Evolutionary conservation across 2,329 filamentous ascomycete species (phyloP).

Genomic region (Talaromyces funiculosus): DNA sequence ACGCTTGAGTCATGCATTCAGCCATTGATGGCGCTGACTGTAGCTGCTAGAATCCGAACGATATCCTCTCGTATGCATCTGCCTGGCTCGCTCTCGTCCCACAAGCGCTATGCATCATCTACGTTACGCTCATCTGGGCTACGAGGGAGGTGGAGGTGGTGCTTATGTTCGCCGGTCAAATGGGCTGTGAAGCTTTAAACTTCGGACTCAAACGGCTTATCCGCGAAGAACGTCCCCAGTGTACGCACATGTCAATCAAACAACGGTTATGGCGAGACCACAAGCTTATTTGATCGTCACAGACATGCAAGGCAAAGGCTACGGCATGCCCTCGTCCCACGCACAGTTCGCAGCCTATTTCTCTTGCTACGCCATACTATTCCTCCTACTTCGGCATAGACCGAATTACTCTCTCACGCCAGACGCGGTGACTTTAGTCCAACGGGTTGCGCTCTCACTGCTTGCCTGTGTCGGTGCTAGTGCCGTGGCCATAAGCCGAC

Average conservation of each 20-base stretch:
- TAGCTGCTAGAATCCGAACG: conserved; percentile 67
- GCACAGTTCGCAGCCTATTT: conserved; percentile 94
- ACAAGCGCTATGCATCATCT: conserved; percentile 83
- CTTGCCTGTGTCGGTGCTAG: conserved; percentile 58
- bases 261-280: neutral
- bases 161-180: conserved; percentile 86
- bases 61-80: conserved; percentile 77
- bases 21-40: neutral
- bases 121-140: conserved; percentile 83
- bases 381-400: conserved; percentile 74
- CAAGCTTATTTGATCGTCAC: conserved; percentile 7
- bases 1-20: neutral
- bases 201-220: conserved; percentile 84
- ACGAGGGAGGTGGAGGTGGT: conserved; percentile 84
- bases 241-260: conserved; percentile 44
- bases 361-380: conserved; percentile 74
- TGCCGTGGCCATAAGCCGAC: conserved; percentile 71
- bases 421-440: conserved; percentile 36
- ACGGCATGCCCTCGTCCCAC: conserved; percentile 95
- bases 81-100: conserved; percentile 93
- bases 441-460: conserved; percentile 55
- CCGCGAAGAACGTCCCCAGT: conserved; percentile 80
- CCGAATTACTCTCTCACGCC: conserved; percentile 47
- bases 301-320: conserved; percentile 80
- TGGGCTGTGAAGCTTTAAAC: conserved; percentile 86